Evolutionary conservation across 768 basidiomycete genomes (phyloP), one percentile per base, ranked within the genome.

Genomic region (Guyanaporus albipodus): DNA sequence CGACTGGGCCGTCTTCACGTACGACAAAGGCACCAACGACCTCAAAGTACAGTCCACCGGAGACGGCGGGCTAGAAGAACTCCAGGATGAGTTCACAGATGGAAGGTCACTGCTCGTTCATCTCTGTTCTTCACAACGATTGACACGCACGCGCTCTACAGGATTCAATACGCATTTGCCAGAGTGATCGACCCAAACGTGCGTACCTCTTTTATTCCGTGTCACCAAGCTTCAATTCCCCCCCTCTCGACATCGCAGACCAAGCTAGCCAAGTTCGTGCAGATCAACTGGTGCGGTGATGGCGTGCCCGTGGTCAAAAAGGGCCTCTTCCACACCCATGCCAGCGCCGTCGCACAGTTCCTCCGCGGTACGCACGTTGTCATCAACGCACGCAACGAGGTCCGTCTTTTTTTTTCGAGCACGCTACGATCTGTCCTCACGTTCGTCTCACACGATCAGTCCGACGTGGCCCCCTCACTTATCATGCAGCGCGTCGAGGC

Each of bases 281-380:
- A 95, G 61, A 86, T 98, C 67, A 91, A 92, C 59, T 96, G 95
- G 94, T 92, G 91, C 56, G 95, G 95, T 35, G 94, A 95, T 60
- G 95, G 95, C 48, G 95, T 98, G 1, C 95, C 95, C 11, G 91
- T 84, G 64, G 74, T 75, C 17, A 86, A 89, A 68, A 98, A 98
- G 65, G 95, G 95, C 8, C 74, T 96, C 19, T 95, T 95, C 71
- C 85, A 91, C 60, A 85, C 82, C 8, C 94, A 97, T 65, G 81
- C 91, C 7, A 76, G 78, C 36, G 77, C 91, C 2, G 87, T 98
- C 8, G 77, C 83, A 33, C 79, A 73, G 46, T 94, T 86, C 66
- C 74, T 98, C 36, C 82, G 82, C 6, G 90, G 89, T 32, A 79
- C 85, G 0, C 92, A 95, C 62, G 85, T 94, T 53, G 86, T 89